Base-by-base conservation (phyloP, 768 basidiomycete genomes). In the Gymnopilus dilepis region DNA sequence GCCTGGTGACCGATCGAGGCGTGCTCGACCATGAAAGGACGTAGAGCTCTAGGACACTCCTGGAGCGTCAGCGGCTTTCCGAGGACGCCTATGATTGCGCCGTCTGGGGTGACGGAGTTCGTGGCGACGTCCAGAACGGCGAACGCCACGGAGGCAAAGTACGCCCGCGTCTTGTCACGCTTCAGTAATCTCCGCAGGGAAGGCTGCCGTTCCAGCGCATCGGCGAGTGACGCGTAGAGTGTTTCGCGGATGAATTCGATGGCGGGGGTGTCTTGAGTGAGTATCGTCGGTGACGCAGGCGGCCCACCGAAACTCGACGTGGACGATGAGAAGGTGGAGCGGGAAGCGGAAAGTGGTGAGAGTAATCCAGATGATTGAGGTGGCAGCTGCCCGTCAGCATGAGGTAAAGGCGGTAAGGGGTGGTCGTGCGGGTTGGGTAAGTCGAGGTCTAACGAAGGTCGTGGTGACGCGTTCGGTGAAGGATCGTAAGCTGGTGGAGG, bases 221-320 rank as follows among this genome's bases (percentile, higher is more conserved):
- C 91, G 0, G 82, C 92, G 3, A 95, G 80, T 2, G 91, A 84
- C 0, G 93, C 91, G 72, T 94, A 95, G 17, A 95, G 82, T 0
- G 93, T 94, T 73, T 95, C 92, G 26, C 94, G 89, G 61, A 95
- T 94, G 69, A 90, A 80, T 57, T 87, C 84, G 64, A 95, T 89
- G 0, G 86, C 88, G 4, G 85, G 84, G 0, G 90, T 84, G 21
- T 82, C 76, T 15, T 80, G 77, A 0, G 80, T 66, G 24, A 84
- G 74, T 31, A 84, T 71, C 5, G 81, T 76, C 0, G 77, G 79
- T 0, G 78, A 71, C 70, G 71, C 77, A 17, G 74, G 38, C 42
- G 69, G 63, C 51, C 62, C 65, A 34, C 64, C 31, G 54, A 70
- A 56, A 0, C 77, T 68, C 8, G 80, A 76, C 0, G 73, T 76